These are phyloP conservation scores for Aureobasidium sp. DNA, from an alignment of 2,329 filamentous ascomycete species.

Conservation along the genomic window DNA sequence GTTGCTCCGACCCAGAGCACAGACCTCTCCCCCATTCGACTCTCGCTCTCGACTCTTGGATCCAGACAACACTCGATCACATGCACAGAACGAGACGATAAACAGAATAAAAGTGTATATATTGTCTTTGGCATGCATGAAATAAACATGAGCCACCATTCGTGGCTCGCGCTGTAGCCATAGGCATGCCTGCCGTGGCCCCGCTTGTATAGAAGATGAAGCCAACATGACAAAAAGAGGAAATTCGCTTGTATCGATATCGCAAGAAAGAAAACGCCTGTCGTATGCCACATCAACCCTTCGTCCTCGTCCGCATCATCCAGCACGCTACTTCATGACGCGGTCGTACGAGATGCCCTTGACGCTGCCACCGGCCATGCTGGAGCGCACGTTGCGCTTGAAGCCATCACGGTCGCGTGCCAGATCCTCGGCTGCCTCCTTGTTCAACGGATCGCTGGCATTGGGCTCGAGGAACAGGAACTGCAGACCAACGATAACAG, in stretches of 20 bases:
- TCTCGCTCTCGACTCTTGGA: background rate
- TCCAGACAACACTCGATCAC: background rate
- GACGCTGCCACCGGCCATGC: conserved; percentile 75
- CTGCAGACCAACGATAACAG: conserved; percentile 88
- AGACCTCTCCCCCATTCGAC: background rate
- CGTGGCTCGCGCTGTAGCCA: background rate
- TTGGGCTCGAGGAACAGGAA: conserved; percentile 98
- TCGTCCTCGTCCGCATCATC: background rate
- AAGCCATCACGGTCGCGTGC: conserved; percentile 79
- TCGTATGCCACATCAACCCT: conserved; percentile 8
- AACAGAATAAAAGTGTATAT: background rate
- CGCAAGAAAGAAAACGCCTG: conserved; percentile 1
- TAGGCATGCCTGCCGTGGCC: background rate
- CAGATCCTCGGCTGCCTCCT: conserved; percentile 92
- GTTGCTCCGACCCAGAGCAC: conserved; percentile 1
- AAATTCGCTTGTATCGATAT: conserved; percentile 6
- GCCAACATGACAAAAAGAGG: background rate
- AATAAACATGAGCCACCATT: background rate
- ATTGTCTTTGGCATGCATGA: background rate
- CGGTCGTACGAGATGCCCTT: conserved; percentile 67
- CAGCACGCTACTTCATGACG: conserved; percentile 53
- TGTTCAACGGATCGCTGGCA: conserved; percentile 93
- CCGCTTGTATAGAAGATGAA: background rate
- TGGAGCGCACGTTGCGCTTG: conserved; percentile 76
- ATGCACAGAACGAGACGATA: background rate